Evolutionary conservation across 2,329 filamentous ascomycete genomes (phyloP).

Genomic region (Claviceps africana): DNA sequence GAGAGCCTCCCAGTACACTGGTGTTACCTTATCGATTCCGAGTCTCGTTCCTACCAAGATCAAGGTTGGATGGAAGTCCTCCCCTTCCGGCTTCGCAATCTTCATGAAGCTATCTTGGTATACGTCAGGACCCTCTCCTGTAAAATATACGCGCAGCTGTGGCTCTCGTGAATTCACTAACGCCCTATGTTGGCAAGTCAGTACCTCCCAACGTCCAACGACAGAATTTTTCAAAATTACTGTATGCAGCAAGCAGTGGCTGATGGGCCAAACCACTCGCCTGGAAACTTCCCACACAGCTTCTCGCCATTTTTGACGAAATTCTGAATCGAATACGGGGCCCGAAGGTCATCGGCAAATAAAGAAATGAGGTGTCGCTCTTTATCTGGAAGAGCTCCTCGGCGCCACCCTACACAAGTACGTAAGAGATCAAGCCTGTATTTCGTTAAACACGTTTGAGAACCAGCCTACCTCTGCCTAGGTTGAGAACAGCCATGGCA

Average conservation of each 20-base stretch:
- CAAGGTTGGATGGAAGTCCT: slow-evolving; percentile 65
- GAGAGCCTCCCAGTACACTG: slow-evolving; percentile 90
- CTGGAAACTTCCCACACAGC: slow-evolving; percentile 84
- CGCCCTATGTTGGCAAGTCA: slow-evolving; percentile 37
- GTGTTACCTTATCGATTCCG: slow-evolving; percentile 87
- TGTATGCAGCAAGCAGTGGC: slow-evolving; percentile 89
- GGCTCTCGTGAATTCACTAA: slow-evolving; percentile 53
- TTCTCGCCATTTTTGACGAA: slow-evolving; percentile 81
- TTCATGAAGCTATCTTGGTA: slow-evolving; percentile 81
- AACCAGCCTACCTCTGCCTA: slow-evolving; percentile 57
- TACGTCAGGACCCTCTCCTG: slow-evolving; percentile 79
- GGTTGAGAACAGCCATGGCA: slow-evolving; percentile 52
- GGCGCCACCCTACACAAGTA: slow-evolving; percentile 52
- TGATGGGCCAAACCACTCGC: slow-evolving; percentile 98
- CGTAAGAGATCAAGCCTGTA: slow-evolving; percentile 1
- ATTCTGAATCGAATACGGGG: slow-evolving; percentile 87
- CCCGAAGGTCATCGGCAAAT: slow-evolving; percentile 75
- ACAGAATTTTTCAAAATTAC: slow-evolving; percentile 34
- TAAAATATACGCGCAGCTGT: slow-evolving; percentile 69
- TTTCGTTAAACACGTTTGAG: neutral
- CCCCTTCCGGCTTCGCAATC: slow-evolving; percentile 54
- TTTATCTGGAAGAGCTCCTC: slow-evolving; percentile 39
- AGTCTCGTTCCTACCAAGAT: slow-evolving; percentile 80
- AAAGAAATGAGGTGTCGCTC: slow-evolving; percentile 62
- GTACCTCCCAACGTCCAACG: neutral